A percentile compares a stretch with the other conserved stretches of the same genome.
Evolutionary conservation across 2,329 filamentous ascomycete genomes (phyloP).

Genomic region (Cercospora sesami): DNA sequence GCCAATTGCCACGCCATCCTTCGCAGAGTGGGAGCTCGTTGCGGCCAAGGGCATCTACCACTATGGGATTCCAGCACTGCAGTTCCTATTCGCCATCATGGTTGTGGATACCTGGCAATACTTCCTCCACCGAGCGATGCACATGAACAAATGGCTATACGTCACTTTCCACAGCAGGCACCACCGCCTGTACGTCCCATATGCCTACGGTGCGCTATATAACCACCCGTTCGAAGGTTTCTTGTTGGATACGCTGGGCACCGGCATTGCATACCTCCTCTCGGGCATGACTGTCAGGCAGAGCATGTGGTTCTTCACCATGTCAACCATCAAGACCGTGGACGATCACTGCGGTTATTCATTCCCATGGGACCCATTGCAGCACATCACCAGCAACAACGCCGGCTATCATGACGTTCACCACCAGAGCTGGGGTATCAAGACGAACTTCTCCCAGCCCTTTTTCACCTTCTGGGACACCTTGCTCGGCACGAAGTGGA

Average conservation of each 20-base stretch:
- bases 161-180: conserved; percentile 90
- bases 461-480: conserved; percentile 97
- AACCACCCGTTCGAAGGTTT: conserved; percentile 96
- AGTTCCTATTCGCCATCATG: conserved; percentile 72
- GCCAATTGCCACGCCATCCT: conserved; percentile 61
- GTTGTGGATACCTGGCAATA: conserved; percentile 98
- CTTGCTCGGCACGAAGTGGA: conserved; percentile 78
- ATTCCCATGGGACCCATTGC: conserved; percentile 93
- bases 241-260: conserved; percentile 84
- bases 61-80: conserved; percentile 70
- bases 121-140: conserved; percentile 94
- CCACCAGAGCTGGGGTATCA: conserved; percentile 99
- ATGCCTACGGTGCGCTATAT: conserved; percentile 94
- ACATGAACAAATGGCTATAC: conserved; percentile 96
- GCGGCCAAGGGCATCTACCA: conserved; percentile 79
- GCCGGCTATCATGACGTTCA: conserved; percentile 97
- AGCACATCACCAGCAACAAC: conserved; percentile 91
- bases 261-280: conserved; percentile 77
- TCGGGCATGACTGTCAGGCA: conserved; percentile 82
- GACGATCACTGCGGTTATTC: conserved; percentile 96
- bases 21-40: conserved; percentile 78
- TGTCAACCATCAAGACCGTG: conserved; percentile 91
- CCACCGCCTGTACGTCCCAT: conserved; percentile 95
- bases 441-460: conserved; percentile 78
- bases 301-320: conserved; percentile 84